phyloP scores from a whole-genome alignment of 306 rosid species.

The Rosa persica region DNA sequence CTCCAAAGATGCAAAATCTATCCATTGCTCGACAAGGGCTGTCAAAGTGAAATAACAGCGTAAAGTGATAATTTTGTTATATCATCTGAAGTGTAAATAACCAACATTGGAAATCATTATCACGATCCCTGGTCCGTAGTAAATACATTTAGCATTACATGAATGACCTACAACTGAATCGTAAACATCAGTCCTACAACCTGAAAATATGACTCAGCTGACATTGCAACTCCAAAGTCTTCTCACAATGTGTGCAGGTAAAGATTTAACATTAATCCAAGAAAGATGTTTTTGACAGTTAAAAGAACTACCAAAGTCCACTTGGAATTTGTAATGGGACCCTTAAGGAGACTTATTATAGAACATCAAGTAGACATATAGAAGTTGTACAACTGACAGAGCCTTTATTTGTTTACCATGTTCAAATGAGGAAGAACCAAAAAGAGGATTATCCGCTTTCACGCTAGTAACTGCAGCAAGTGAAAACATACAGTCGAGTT shows the following conservation, averaged over 20 bases:
- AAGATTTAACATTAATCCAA: no score
- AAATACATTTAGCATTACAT: background rate
- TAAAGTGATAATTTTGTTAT: background rate
- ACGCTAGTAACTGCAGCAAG: constrained; percentile 57
- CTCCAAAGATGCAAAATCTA: constrained; percentile 70
- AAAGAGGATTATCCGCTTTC: constrained; percentile 45
- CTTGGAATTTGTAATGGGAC: no score
- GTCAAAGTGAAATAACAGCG: background rate
- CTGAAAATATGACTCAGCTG: background rate
- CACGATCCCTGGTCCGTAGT: no score
- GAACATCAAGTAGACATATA: no score
- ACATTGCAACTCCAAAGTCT: no score
- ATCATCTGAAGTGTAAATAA: background rate
- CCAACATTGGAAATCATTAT: background rate
- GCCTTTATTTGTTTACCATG: constrained; percentile 31
- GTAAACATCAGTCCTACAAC: background rate
- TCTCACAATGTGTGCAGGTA: no score
- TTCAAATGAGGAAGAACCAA: constrained; percentile 53
- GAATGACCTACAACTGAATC: no score
- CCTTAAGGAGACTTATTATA: no score
- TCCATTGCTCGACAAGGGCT: constrained; percentile 78
- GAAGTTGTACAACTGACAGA: background rate
- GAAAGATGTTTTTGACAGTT: no score
- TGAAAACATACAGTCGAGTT: background rate
- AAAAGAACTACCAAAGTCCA: no score